Base-by-base conservation (phyloP, 164 flowering plant species). In the Dillenia suffruticosa region DNA sequence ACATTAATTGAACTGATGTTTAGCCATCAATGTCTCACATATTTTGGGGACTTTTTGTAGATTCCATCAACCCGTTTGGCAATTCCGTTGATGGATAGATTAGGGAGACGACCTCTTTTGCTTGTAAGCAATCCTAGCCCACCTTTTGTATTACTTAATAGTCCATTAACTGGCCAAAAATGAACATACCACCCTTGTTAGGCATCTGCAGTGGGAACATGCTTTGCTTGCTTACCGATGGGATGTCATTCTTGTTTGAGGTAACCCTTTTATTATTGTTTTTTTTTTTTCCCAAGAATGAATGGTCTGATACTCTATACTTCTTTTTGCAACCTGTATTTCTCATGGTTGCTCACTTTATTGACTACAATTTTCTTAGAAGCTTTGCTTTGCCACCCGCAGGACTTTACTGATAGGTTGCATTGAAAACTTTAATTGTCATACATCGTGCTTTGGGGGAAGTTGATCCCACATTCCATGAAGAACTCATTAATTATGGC, bases 371-470 rank as follows among this genome's bases (percentile, higher is more conserved):
- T 1, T 54, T 56, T 62, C 32, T 47, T 61, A 54, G 62, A 19
- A 26, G 5, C 32, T 12, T 4, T 11, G 6, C 11, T 14, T 58
- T 9, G 14, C 45, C 63, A 32, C 1, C 13, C 12, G 44, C 77
- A 87, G 90, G 82, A 72, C 53, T 70, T 72, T 61, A 19, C 22
- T 19, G 22, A 19, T 70, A 93, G 98, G 98, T 93, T 79, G 98
- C 97, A 17, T 64, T 93, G 82, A 93, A 93, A 80, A 90, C 98
- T 15, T 72, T 93, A 59, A 81, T 93, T 54, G 87, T 93, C 47
- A 89, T 93, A 62, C 98, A 93, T 68, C 98, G 97, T 68, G 98
- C 97, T 68, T 72, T 93, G 77, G 87, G 96, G 69, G 97, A 93
- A 78, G 98, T 93, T 60, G 98, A 90, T 58, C 89, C 94, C 51